These are phyloP conservation scores for Termitomyces sp. DNA, from an alignment of 768 basidiomycete species.

Conservation along the genomic window DNA sequence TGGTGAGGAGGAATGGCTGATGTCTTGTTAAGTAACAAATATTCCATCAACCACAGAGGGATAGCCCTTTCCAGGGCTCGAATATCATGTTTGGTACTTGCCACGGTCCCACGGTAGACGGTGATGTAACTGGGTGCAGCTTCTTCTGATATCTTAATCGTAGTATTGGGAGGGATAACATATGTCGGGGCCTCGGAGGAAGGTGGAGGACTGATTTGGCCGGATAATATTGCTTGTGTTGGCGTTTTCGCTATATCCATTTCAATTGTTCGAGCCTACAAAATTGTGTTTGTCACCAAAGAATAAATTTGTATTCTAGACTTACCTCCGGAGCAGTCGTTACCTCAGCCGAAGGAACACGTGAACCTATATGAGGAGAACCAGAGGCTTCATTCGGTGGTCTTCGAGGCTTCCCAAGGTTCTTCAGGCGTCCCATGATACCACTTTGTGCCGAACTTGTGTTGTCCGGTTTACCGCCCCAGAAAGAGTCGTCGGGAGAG, in stretches of 20 bases:
- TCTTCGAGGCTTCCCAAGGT: constrained; percentile 54
- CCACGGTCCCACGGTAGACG: constrained; percentile 69
- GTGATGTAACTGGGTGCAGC: constrained; percentile 66
- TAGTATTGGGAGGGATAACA: constrained; percentile 50
- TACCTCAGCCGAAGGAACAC: constrained; percentile 19
- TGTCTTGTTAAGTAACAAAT: constrained; percentile 64
- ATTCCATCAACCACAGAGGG: constrained; percentile 89
- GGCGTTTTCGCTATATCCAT: constrained; percentile 38
- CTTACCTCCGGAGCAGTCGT: constrained; percentile 19
- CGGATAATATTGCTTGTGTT: constrained; percentile 47
- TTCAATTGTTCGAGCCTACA: constrained; percentile 10
- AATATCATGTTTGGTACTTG: constrained; percentile 38
- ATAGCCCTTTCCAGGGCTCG: constrained; percentile 63
- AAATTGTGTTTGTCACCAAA: not conserved
- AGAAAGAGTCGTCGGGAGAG: constrained; percentile 46
- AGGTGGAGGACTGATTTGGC: constrained; percentile 58
- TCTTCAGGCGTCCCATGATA: constrained; percentile 77
- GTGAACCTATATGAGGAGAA: constrained; percentile 18
- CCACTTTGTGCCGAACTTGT: constrained; percentile 52
- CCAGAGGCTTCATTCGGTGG: constrained; percentile 27
- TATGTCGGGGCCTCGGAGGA: constrained; percentile 69
- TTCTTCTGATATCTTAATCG: constrained; percentile 80
- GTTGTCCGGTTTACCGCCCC: constrained; percentile 27
- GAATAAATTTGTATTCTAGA: not conserved
- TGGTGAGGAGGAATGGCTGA: constrained; percentile 41